Evolutionary conservation across 2,329 filamentous ascomycete genomes (phyloP), one percentile per base, ranked within the genome.

Genomic region (Eurotiales sp.): DNA sequence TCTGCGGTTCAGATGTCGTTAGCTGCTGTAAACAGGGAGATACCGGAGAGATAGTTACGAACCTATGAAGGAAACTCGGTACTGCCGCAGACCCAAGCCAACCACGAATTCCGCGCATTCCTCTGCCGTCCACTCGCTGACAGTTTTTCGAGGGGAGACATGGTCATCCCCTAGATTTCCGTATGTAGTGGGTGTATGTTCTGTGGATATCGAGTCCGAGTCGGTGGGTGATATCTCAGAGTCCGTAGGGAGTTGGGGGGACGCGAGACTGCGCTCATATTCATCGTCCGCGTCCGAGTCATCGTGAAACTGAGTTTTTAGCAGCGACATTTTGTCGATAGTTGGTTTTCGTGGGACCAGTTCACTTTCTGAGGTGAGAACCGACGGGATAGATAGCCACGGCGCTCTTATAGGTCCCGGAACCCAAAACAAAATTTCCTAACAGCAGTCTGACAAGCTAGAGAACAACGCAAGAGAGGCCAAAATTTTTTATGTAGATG

Each of bases 81-180:
- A 96, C 68, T 95, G 88, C 58, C 83, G 78, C 61, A 96, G 73
- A 29, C 89, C 89, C 62, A 96, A 81, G 55, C 83, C 84, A 51
- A 83, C 80, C 59, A 96, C 82, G 65, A 95, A 97, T 63, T 95
- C 90, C 58, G 90, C 90, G 71, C 88, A 91, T 72, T 97, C 90
- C 54, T 95, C 89, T 14, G 84, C 85, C 2, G 85, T 79, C 82
- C 82, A 85, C 59, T 83, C 76, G 19, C 75, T 76, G 46, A 85
- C 81, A 52, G 78, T 72, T 15, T 79, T 78, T 32, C 72, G 77
- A 37, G 82, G 80, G 44, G 77, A 79, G 50, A 69, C 72, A 58
- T 73, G 74, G 58, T 76, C 77, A 49, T 81, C 78, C 23, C 65
- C 65, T 23, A 72, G 67, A 56, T 78, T 72, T 46, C 76, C 78